Evolutionary conservation across 208 protist genomes (phyloP), one percentile per base, ranked within the genome.

Genomic region (Acanthamoeba divionensis): DNA sequence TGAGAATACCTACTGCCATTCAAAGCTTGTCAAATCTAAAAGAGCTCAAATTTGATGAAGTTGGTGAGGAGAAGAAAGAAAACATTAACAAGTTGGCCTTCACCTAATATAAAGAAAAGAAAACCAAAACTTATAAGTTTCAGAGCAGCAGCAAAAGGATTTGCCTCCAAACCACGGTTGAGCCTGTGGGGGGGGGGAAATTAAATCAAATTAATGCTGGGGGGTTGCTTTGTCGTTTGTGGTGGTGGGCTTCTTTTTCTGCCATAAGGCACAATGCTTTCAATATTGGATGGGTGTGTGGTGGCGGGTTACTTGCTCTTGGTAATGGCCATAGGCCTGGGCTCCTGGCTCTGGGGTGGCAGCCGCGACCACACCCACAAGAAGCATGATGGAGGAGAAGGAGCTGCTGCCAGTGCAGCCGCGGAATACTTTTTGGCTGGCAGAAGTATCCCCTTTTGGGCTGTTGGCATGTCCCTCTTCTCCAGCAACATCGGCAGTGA

Each of bases 401-500:
- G 31, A 12, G 3, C 45, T 15, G 33, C 6, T 3, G 67, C 9
- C 3, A 45, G 69, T 6, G 26, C 36, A n/a, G 69, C 26, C 69
- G 31, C 69, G 21, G 69, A 69, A 44, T 88, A 88, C 55, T 88
- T 88, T 48, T 62, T 88, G 9, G 80, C 80, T 12, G 80, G 80
- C 13, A 29, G 80, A 1, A 69, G 38, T 31, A 45, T 88, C 4
- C 24, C 36, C 13, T 88, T 54, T 54, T 88, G 80, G 80, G 80
- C 80, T 2, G 80, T 88, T 1, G 80, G 80, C 41, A 65, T 88
- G 57, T 71, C 57, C 80, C 55, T 88, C 54, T 88, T 88, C 41
- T 54, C 36, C 80, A 31, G 13, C 80, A 88, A 88, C 80, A 88
- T 88, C 29, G 80, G 80, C 80, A 88, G 80, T 21, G 80, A 88